A percentile compares a stretch with the other conserved stretches of the same genome.
phyloP scores from a whole-genome alignment of 768 basidiomycete species.

The Amyloporia xantha region DNA sequence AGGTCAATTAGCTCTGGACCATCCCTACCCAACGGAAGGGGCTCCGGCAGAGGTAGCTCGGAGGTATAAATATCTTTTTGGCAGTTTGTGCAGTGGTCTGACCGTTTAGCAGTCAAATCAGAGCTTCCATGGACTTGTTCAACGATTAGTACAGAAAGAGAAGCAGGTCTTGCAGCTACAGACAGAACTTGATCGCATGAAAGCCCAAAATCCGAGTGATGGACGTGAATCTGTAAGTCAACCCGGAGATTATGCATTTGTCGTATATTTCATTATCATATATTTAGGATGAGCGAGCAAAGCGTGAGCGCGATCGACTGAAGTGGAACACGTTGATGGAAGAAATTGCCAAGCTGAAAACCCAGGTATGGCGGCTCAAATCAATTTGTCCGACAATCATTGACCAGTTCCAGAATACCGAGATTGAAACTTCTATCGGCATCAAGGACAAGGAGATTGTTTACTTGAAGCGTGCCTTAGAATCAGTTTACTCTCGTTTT shows the following conservation, averaged over 20 bases:
- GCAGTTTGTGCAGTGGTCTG: neutral
- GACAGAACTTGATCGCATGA: conserved; percentile 60
- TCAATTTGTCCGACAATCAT: neutral
- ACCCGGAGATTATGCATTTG: neutral
- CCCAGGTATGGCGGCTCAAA: conserved; percentile 52
- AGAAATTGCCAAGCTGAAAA: conserved; percentile 66
- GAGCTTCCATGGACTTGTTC: conserved; percentile 69
- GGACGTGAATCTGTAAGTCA: conserved; percentile 51
- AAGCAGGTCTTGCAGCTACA: conserved; percentile 74
- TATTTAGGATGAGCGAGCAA: conserved; percentile 63
- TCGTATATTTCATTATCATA: neutral
- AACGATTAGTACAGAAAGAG: conserved; percentile 79
- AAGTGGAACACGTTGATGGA: conserved; percentile 70
- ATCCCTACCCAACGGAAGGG: conserved; percentile 31
- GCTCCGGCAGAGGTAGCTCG: conserved; percentile 41
- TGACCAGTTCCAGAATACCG: conserved; percentile 37
- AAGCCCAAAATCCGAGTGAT: conserved; percentile 50
- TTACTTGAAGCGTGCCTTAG: conserved; percentile 79
- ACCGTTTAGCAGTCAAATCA: conserved; percentile 24
- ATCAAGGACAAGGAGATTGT: conserved; percentile 67
- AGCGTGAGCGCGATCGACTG: conserved; percentile 65
- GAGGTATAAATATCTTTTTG: conserved; percentile 39
- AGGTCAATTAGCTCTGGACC: conserved; percentile 42
- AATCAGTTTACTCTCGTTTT: conserved; percentile 82
- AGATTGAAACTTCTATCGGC: conserved; percentile 40